Conservation (phyloP, 192 early-diverging fungal species). For the Lobosporangium transversale region DNA sequence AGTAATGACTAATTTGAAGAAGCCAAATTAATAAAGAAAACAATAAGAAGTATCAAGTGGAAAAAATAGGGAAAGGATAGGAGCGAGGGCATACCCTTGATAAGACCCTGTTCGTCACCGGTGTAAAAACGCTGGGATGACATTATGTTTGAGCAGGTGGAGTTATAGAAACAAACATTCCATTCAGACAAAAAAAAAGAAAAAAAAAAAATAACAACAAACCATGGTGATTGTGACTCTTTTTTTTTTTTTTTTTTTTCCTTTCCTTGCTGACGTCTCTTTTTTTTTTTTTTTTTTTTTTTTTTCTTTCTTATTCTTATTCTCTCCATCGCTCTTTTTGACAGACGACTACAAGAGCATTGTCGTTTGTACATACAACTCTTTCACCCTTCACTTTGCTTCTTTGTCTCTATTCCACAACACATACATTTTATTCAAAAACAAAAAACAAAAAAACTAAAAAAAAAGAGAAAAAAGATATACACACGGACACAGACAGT, state of each 20-base stretch:
- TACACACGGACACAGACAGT: not conserved
- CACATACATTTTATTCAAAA: too few species aligned
- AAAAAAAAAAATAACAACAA: not conserved
- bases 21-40: not conserved
- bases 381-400: not conserved
- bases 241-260: not conserved
- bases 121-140: slow-evolving; percentile 53
- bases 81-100: slow-evolving; percentile 41
- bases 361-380: too few species aligned
- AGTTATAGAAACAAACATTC: too few species aligned
- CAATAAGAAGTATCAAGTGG: not conserved
- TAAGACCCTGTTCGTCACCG: slow-evolving; percentile 55
- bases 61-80: not conserved
- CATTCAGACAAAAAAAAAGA: not conserved
- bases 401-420: not conserved
- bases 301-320: not conserved
- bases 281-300: not conserved
- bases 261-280: not conserved
- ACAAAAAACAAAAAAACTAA: slow-evolving; percentile 9
- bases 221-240: not conserved
- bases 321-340: too few species aligned
- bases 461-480: not conserved
- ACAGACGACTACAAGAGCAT: too few species aligned
- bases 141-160: slow-evolving; percentile 23
- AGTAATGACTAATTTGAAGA: slow-evolving; percentile 45